Evolutionary conservation across 2,329 filamentous ascomycete genomes (phyloP).

Genomic region (Curvularia lunata): DNA sequence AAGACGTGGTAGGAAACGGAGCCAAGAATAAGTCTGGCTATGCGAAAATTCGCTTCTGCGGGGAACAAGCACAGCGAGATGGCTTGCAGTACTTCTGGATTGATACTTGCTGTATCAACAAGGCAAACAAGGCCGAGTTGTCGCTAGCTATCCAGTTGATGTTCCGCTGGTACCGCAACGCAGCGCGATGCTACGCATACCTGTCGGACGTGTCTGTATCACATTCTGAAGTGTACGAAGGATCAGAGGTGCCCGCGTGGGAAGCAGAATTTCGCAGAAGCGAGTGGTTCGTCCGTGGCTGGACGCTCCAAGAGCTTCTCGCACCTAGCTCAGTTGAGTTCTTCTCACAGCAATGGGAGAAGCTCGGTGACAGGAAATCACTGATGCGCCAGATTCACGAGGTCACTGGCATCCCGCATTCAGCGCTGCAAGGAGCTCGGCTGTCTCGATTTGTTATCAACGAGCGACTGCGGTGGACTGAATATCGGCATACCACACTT

Average conservation of each 20-base stretch:
- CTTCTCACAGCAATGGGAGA: slow-evolving; percentile 1
- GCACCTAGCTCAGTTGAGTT: background rate
- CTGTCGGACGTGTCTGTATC: background rate
- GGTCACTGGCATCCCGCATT: background rate
- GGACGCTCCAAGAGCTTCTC: slow-evolving; percentile 11
- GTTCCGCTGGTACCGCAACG: slow-evolving; percentile 7
- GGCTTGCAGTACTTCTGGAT: slow-evolving; percentile 13
- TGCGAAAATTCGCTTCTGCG: slow-evolving; percentile 8
- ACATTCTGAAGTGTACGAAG: background rate
- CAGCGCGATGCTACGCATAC: background rate
- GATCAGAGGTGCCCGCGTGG: background rate
- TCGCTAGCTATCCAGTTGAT: background rate
- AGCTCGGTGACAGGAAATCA: background rate
- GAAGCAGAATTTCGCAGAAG: background rate
- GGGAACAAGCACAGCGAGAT: slow-evolving; percentile 4
- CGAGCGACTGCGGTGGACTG: slow-evolving; percentile 4
- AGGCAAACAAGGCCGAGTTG: slow-evolving; percentile 2
- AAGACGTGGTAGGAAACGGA: slow-evolving; percentile 18
- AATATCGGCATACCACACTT: background rate
- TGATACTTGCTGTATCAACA: slow-evolving; percentile 8
- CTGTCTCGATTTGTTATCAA: background rate
- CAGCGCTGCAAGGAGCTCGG: background rate
- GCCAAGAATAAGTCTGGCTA: slow-evolving; percentile 9
- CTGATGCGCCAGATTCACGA: background rate
- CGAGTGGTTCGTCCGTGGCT: too few relatives aligned